phyloP scores from a whole-genome alignment of 2,329 filamentous ascomycete genomes.

The Drechslerella stenobrocha region DNA sequence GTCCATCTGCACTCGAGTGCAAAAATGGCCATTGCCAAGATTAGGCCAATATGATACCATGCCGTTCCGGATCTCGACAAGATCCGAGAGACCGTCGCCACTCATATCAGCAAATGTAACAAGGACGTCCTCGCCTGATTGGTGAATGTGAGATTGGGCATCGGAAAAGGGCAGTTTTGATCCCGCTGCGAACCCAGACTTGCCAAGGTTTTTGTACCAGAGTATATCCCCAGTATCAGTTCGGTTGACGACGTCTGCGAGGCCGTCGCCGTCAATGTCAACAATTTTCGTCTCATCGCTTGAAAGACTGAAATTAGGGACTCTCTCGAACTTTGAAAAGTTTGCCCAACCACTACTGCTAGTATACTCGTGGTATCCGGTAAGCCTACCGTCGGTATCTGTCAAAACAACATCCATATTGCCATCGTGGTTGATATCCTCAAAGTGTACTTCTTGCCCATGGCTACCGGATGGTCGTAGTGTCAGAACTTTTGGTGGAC shows the following conservation, averaged over 20 bases:
- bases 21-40: conserved; percentile 55
- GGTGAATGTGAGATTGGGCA: too few species aligned
- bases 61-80: conserved; percentile 52
- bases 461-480: background rate
- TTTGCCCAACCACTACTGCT: conserved; percentile 9
- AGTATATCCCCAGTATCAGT: background rate
- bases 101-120: conserved; percentile 3
- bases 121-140: background rate
- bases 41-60: conserved; percentile 55
- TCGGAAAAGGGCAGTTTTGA: too few species aligned
- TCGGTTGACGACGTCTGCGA: conserved; percentile 49
- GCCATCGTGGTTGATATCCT: conserved; percentile 22
- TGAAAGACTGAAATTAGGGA: conserved; percentile 26
- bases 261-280: conserved; percentile 53
- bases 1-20: conserved; percentile 53
- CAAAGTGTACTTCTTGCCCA: background rate
- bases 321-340: conserved; percentile 1
- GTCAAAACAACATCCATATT: background rate
- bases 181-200: background rate
- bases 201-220: background rate
- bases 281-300: conserved; percentile 16
- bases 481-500: background rate
- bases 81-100: conserved; percentile 47
- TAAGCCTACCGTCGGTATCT: background rate
- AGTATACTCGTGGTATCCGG: background rate